Evolutionary conservation across 2,329 filamentous ascomycete species (phyloP).

Genomic region (Trichoderma sp.): DNA sequence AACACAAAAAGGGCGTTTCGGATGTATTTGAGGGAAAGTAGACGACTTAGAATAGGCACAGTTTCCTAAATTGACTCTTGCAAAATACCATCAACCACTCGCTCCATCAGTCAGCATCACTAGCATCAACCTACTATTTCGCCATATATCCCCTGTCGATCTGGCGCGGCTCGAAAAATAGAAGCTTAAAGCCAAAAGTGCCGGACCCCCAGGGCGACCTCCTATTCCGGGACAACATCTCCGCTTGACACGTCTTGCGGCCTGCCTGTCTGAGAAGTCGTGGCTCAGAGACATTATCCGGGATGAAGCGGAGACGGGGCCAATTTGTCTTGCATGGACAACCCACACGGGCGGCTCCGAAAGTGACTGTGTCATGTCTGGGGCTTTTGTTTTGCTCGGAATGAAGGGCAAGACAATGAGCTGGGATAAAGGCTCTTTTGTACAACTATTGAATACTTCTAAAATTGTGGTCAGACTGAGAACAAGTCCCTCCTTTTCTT

Average conservation of each 20-base stretch:
- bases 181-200: background rate
- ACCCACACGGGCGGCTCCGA: background rate
- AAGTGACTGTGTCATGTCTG: background rate
- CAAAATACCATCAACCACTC: background rate
- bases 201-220: background rate
- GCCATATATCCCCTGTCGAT: background rate
- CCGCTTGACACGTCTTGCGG: background rate
- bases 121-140: background rate
- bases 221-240: background rate
- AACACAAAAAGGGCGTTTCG: background rate
- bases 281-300: background rate
- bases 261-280: background rate
- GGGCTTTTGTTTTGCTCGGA: background rate
- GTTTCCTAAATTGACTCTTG: background rate
- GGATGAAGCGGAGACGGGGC: background rate
- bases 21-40: background rate
- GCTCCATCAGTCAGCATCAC: background rate
- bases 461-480: background rate
- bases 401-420: background rate
- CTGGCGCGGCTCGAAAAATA: background rate
- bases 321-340: background rate
- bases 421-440: background rate
- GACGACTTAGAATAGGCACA: background rate
- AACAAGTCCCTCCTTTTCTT: background rate
- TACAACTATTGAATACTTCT: background rate